Conservation (phyloP, 164 flowering plant genomes). For the Saururus chinensis region DNA sequence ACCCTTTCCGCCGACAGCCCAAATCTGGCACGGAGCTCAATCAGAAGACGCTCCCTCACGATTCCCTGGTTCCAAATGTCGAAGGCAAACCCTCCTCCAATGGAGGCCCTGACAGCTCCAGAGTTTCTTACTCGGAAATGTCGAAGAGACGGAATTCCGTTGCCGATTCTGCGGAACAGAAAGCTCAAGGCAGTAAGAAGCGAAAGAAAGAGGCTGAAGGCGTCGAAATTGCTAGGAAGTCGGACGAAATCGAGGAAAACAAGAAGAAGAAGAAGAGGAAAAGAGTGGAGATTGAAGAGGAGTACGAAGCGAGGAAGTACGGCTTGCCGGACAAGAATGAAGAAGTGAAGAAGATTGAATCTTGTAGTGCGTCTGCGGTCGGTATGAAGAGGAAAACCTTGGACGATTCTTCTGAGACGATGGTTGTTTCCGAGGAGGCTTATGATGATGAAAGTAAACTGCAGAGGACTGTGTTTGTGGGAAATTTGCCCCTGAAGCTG, state of each 20-base stretch:
- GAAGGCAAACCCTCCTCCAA: constrained; percentile 4
- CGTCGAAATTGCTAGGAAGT: constrained; percentile 12
- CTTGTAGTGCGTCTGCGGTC: constrained; percentile 8
- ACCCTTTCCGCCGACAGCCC: constrained; percentile 45
- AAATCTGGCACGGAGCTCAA: constrained; percentile 1
- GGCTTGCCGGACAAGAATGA: constrained; percentile 15
- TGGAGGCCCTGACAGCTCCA: constrained; percentile 9
- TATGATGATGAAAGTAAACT: constrained; percentile 89
- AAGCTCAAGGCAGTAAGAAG: not conserved
- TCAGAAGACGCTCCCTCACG: no score
- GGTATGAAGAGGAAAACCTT: constrained; percentile 75
- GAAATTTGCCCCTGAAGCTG: constrained; percentile 79
- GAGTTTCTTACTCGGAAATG: not conserved
- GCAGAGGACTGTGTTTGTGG: constrained; percentile 84
- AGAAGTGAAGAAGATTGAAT: constrained; percentile 6
- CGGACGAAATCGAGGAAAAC: not conserved
- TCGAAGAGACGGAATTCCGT: not conserved
- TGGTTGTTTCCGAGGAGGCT: constrained; percentile 57
- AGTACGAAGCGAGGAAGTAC: constrained; percentile 43
- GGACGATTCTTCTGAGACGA: constrained; percentile 35
- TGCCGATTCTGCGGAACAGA: not conserved
- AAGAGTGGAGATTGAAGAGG: constrained; percentile 42
- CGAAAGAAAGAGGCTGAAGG: constrained; percentile 4
- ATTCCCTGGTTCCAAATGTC: no score
- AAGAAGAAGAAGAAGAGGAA: constrained; percentile 67